Evolutionary conservation across 2,329 filamentous ascomycete species (phyloP).

Genomic region (Fusarium torulosum): DNA sequence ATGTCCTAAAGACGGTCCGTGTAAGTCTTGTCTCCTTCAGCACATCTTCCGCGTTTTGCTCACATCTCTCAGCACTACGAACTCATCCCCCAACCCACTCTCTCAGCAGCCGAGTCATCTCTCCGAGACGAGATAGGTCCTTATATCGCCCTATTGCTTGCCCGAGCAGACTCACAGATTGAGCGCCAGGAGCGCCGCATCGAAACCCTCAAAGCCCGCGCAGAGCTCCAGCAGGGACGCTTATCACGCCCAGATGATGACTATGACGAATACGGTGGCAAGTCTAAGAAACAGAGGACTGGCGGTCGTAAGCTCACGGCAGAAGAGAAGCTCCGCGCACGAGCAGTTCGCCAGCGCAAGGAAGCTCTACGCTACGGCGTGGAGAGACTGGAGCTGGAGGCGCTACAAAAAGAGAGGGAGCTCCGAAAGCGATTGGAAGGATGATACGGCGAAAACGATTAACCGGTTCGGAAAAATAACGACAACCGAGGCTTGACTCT

Average conservation of each 20-base stretch:
- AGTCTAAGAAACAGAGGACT: constrained; percentile 41
- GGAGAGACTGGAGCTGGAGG: constrained; percentile 86
- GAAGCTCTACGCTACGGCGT: constrained; percentile 89
- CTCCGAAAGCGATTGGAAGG: constrained; percentile 63
- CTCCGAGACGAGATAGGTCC: constrained; percentile 92
- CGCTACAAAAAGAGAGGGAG: constrained; percentile 78
- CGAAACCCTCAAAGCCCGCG: constrained; percentile 83
- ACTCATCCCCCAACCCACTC: constrained; percentile 85
- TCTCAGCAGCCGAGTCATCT: constrained; percentile 84
- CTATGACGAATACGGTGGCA: constrained; percentile 20
- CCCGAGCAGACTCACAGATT: constrained; percentile 84
- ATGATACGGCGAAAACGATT: constrained; percentile 30
- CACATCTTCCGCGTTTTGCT: background rate
- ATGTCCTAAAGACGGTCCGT: constrained; percentile 69
- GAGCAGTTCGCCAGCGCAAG: constrained; percentile 81
- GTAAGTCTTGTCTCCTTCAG: constrained; percentile 54
- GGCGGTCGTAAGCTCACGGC: constrained; percentile 61
- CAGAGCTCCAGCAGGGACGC: constrained; percentile 83
- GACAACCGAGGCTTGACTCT: background rate
- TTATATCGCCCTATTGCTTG: constrained; percentile 81
- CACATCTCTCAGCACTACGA: constrained; percentile 81
- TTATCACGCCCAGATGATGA: constrained; percentile 53
- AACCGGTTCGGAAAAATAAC: background rate
- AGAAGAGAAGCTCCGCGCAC: constrained; percentile 64
- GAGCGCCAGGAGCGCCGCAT: constrained; percentile 86